Percentiles rank a stretch among this genome's conserved stretches.
phyloP scores from a whole-genome alignment of 768 basidiomycete species.

The Solioccasus polychromus region DNA sequence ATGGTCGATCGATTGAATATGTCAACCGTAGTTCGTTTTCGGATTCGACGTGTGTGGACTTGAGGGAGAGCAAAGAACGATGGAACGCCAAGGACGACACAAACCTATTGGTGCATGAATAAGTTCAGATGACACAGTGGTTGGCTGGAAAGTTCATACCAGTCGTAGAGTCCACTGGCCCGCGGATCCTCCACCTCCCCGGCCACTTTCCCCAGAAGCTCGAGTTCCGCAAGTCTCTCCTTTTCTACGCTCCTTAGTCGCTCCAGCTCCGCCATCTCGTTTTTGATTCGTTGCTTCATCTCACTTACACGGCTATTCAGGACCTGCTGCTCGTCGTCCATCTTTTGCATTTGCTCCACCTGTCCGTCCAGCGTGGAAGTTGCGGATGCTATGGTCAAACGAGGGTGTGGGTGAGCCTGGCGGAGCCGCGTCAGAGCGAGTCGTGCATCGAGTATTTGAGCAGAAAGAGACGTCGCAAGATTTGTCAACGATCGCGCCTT shows the following conservation, averaged over 20 bases:
- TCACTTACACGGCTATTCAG: constrained; percentile 48
- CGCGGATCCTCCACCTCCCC: constrained; percentile 64
- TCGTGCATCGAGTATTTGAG: constrained; percentile 81
- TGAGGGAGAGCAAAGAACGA: constrained; percentile 56
- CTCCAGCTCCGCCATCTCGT: constrained; percentile 53
- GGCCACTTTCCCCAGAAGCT: constrained; percentile 46
- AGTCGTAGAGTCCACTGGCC: constrained; percentile 64
- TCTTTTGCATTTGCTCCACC: constrained; percentile 73
- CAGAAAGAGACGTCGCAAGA: constrained; percentile 58
- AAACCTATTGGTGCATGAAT: constrained; percentile 49
- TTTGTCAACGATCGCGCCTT: constrained; percentile 50
- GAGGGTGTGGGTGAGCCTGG: constrained; percentile 75
- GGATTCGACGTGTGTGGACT: constrained; percentile 55
- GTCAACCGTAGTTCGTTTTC: constrained; percentile 77
- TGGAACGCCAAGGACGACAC: constrained; percentile 66
- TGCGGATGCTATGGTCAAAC: constrained; percentile 74
- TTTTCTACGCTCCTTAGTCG: constrained; percentile 59
- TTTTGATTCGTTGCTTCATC: constrained; percentile 63
- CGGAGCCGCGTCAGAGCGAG: constrained; percentile 77
- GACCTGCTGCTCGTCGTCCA: constrained; percentile 61
- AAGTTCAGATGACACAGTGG: neutral
- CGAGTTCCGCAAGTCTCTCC: constrained; percentile 58
- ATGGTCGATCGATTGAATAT: constrained; percentile 47
- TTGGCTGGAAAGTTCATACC: constrained; percentile 41
- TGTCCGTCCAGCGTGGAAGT: constrained; percentile 72